Evolutionary conservation across 2,329 filamentous ascomycete genomes (phyloP), one percentile per base, ranked within the genome.

Genomic region (Pyrenophora tritici-repentis): DNA sequence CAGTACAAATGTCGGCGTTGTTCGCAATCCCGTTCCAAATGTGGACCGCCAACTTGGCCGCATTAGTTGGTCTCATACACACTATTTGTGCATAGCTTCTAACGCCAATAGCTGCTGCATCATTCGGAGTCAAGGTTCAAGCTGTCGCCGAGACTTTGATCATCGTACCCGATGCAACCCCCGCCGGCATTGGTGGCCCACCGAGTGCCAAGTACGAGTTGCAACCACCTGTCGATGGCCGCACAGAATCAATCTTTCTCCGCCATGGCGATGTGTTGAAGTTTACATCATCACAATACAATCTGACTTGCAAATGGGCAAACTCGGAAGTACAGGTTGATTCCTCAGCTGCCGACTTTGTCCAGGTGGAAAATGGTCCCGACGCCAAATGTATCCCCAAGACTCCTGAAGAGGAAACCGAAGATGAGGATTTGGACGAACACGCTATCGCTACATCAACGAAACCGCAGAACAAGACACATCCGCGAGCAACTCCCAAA

Each of bases 301-400:
- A 14, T 36, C 18, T 73, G 5, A 56, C 24, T 6, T 63, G 65
- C 33, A 40, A 26, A 3, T 67, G 59, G 57, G 48, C 52, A 16
- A 37, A 55, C 4, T 47, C 63, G 0, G 60, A 71, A 43, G 54
- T 71, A 12, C 68, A 71, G 46, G 70, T 73, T 29, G 64, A 65
- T 29, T 71, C 69, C 1, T 71, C 70, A 5, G 62, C 61, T n/a
- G 58, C 41, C 26, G 26, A 29, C 26, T 12, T 12, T 29, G 26
- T 29, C 10, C 26, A 29, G 9, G 26, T 29, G 9, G 26, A 2
- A 29, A 9, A 9, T 29, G 10, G 26, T 2, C 32, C 50, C 12
- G 24, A 55, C 8, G 13, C 32, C 10, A 34, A 37, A 32, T 48
- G 32, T n/a, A 41, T 58, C 24, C 45, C 39, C 9, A 54, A 42